A percentile compares a stretch with the other conserved stretches of the same genome.
Conservation (phyloP, 2,329 filamentous ascomycete genomes). For the Claviceps arundinis region DNA sequence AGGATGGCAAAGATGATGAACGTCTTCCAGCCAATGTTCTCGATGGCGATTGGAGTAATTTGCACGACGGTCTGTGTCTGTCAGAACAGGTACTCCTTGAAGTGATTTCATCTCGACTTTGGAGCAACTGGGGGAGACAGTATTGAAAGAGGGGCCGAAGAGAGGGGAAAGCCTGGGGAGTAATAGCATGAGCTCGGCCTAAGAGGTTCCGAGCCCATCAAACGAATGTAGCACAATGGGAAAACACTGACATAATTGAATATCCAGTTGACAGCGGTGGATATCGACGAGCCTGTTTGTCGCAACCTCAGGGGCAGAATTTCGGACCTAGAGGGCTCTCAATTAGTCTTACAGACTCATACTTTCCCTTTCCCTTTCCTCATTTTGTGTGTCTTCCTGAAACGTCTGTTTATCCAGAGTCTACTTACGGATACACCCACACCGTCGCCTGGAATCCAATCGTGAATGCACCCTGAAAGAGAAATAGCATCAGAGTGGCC, state of each 20-base stretch:
- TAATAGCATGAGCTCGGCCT: not conserved
- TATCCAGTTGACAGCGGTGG: slow-evolving; percentile 21
- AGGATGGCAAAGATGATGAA: slow-evolving; percentile 18
- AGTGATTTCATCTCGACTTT: not conserved
- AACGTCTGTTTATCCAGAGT: not conserved
- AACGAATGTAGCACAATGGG: too few relatives aligned
- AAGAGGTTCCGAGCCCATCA: too few relatives aligned
- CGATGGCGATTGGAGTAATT: slow-evolving; percentile 9
- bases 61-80: slow-evolving; percentile 6
- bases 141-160: not conserved
- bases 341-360: not conserved
- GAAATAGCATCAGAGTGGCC: slow-evolving; percentile 27
- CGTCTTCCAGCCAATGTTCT: slow-evolving; percentile 14
- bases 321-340: slow-evolving; percentile 13
- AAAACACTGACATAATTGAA: slow-evolving; percentile 18
- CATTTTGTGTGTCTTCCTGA: not conserved
- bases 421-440: slow-evolving; percentile 18
- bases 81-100: not conserved
- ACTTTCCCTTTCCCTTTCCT: not conserved
- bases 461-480: slow-evolving; percentile 14
- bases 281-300: slow-evolving; percentile 19
- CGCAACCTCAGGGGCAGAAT: slow-evolving; percentile 19
- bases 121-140: too few relatives aligned
- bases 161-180: not conserved
- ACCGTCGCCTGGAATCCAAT: slow-evolving; percentile 17